Conservation (phyloP, 2,329 filamentous ascomycete species). For the Fusarium beomiforme region DNA sequence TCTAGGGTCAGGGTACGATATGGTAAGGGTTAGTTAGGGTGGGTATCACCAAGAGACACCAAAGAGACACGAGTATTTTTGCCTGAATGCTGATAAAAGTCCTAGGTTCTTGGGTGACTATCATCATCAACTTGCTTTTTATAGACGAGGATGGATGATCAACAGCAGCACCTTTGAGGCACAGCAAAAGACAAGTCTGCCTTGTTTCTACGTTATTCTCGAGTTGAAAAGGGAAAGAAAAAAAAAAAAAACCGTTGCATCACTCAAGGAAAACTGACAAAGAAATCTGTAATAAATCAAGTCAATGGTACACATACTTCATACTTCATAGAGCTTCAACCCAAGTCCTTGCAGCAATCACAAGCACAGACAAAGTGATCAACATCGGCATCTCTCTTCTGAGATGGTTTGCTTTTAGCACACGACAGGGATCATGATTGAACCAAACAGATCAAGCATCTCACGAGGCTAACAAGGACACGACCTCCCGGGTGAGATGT, state of each 20-base stretch:
- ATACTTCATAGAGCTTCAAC: neutral
- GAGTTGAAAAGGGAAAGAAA: neutral
- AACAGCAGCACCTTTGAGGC: slow-evolving; percentile 11
- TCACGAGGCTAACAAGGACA: neutral
- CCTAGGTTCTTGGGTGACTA: neutral
- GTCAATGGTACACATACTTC: neutral
- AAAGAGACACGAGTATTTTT: slow-evolving; percentile 12
- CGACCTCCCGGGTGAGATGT: neutral
- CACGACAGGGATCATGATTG: neutral
- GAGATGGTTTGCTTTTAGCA: slow-evolving; percentile 18
- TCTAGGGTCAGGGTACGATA: neutral
- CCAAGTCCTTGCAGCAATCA: slow-evolving; percentile 6
- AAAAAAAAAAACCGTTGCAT: neutral
- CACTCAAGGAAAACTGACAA: neutral
- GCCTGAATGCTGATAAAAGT: neutral
- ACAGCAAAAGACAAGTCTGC: slow-evolving; percentile 1
- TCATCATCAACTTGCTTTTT: slow-evolving; percentile 9
- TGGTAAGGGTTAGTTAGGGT: neutral
- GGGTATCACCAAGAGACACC: slow-evolving; percentile 13
- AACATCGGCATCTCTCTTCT: neutral
- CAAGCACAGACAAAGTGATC: neutral
- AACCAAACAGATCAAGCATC: neutral
- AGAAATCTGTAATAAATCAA: neutral
- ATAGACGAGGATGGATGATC: neutral
- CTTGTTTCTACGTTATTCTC: neutral